Evolutionary conservation across 106 monocot genomes (phyloP).

Genomic region (Xerophyta viscosa): DNA sequence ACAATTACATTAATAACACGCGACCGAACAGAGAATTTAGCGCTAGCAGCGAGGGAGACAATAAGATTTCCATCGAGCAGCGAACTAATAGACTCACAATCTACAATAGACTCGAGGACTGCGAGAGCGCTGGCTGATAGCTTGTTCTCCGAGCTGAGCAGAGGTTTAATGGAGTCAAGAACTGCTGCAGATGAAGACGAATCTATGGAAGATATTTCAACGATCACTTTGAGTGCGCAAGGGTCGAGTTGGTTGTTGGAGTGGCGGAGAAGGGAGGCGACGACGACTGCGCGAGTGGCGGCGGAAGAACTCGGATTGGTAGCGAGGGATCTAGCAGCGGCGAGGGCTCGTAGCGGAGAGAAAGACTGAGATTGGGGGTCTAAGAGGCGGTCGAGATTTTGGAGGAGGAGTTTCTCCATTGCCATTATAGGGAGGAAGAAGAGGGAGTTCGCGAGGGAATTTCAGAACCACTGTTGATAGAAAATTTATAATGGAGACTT

Average conservation of each 20-base stretch:
- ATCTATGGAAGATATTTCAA: conserved; percentile 5
- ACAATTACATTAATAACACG: conserved; percentile 32
- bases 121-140: conserved; percentile 40
- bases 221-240: conserved; percentile 15
- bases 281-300: conserved; percentile 4
- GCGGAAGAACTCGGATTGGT: conserved; percentile 5
- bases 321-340: conserved; percentile 8
- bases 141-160: conserved; percentile 10
- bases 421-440: not conserved
- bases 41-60: conserved; percentile 31
- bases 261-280: conserved; percentile 12
- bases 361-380: not conserved
- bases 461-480: too few relatives aligned
- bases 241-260: conserved; percentile 4
- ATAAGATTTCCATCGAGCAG: conserved; percentile 22
- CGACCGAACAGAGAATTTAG: conserved; percentile 25
- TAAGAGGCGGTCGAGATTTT: conserved; percentile 5
- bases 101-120: conserved; percentile 20
- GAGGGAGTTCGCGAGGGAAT: too few relatives aligned
- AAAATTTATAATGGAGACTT: too few relatives aligned
- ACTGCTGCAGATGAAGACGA: not conserved
- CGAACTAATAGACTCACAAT: conserved; percentile 9
- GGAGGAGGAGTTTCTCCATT: conserved; percentile 12
- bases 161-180: conserved; percentile 9
- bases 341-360: conserved; percentile 1